Percentiles rank a stretch among this genome's conserved stretches.
These are phyloP conservation scores for Coniochaeta sp. DNA, from an alignment of 2,329 filamentous ascomycete genomes.

Conservation along the genomic window DNA sequence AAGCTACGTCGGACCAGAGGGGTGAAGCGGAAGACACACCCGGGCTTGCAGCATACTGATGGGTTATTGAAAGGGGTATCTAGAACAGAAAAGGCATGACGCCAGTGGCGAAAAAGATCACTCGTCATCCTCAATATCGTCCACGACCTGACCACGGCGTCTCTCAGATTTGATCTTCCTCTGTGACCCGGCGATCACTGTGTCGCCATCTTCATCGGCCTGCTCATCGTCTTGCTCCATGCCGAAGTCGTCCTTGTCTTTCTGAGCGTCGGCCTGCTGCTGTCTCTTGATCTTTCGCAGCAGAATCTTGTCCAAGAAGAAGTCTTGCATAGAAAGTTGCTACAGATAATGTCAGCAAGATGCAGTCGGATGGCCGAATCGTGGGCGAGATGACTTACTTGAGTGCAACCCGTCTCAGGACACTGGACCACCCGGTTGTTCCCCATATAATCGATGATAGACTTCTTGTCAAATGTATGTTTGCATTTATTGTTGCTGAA, in stretches of 20 bases:
- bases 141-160: constrained; percentile 2
- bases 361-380: neutral
- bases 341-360: constrained; percentile 16
- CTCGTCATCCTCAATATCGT: constrained; percentile 11
- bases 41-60: neutral
- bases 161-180: constrained; percentile 18
- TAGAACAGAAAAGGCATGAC: neutral
- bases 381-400: constrained; percentile 31
- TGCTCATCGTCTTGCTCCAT: constrained; percentile 27
- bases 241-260: constrained; percentile 35
- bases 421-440: constrained; percentile 20
- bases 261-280: constrained; percentile 31
- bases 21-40: neutral
- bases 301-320: constrained; percentile 48
- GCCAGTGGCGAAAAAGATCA: neutral
- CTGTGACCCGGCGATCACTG: constrained; percentile 9
- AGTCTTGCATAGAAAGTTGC: constrained; percentile 42
- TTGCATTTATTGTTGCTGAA: constrained; percentile 60
- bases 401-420: constrained; percentile 51
- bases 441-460: constrained; percentile 45
- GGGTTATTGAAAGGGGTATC: neutral
- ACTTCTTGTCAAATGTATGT: constrained; percentile 63
- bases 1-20: neutral
- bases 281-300: constrained; percentile 50
- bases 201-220: constrained; percentile 12